These are phyloP conservation scores for Pleurotus sapidus DNA, from an alignment of 768 basidiomycete species.

Conservation along the genomic window DNA sequence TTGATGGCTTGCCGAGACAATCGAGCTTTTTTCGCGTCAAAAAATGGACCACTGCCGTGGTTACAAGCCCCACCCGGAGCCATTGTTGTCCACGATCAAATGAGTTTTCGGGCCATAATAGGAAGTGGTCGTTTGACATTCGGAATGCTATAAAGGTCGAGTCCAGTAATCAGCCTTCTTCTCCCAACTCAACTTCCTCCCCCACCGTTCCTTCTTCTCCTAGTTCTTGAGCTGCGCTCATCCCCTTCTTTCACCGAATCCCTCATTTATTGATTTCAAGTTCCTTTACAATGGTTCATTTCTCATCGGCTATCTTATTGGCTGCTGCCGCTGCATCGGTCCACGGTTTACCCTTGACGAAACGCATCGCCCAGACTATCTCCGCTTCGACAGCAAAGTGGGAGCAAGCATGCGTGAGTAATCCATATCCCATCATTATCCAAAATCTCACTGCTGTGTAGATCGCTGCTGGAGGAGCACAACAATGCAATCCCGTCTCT, in stretches of 20 bases:
- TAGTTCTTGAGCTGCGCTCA: constrained; percentile 4
- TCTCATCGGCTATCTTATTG: constrained; percentile 24
- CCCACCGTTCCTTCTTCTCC: not conserved
- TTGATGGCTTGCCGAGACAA: constrained; percentile 1
- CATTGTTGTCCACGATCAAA: constrained; percentile 7
- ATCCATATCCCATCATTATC: not conserved
- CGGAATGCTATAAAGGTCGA: constrained; percentile 1
- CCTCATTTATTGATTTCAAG: constrained; percentile 1
- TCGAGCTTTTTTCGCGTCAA: not conserved
- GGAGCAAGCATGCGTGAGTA: constrained; percentile 48
- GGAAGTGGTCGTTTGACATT: constrained; percentile 4
- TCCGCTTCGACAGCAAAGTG: constrained; percentile 36
- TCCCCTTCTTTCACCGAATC: constrained; percentile 10
- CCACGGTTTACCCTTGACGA: constrained; percentile 34
- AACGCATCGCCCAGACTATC: constrained; percentile 47
- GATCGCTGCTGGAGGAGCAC: constrained; percentile 52
- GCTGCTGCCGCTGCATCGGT: constrained; percentile 27
- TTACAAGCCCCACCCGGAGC: not conserved
- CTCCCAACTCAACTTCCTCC: not conserved
- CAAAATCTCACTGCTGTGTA: constrained; percentile 18
- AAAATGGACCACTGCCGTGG: not conserved
- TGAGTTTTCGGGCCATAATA: not conserved
- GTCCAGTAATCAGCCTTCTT: not conserved
- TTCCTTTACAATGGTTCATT: constrained; percentile 27
- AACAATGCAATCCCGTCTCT: constrained; percentile 56